Evolutionary conservation across 2,329 filamentous ascomycete genomes (phyloP), one percentile per base, ranked within the genome.

Genomic region (Rachicladosporium sp.): DNA sequence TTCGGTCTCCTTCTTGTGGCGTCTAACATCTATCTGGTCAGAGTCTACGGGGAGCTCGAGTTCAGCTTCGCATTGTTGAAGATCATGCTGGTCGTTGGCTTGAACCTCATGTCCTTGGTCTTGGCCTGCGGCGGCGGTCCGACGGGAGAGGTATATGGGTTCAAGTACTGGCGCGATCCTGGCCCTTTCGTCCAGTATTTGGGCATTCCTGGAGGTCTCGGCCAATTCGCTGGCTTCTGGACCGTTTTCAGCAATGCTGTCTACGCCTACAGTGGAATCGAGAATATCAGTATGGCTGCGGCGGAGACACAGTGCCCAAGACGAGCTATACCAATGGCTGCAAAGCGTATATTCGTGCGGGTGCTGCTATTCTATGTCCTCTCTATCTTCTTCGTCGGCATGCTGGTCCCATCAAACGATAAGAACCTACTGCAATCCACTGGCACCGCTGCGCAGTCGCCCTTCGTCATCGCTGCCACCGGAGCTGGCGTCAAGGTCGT

Each of bases 401-500:
- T 65, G 42, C 54, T 64, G 7, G 60, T 65, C 7, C 53, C 61
- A 3, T 58, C 57, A 34, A 58, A 64, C 37, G 61, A 65, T 10
- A 53, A 58, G 7, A 52, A 52, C 9, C 50, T 59, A 1, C 40
- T 41, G 0, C 33, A 30, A 12, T 23, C 34, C 33, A 43, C 47
- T 12, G 49, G 50, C 23, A 61, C 55, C 0, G 65, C 64, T 4
- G 53, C 52, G 8, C 59, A 62, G 6, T 72, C 68, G 4, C 71
- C 71, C 0, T 74, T 68, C 55, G 70, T 71, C 21, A 73, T 83
- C 46, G 72, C 73, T 11, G 74, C 76, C 45, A 60, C 71, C 41
- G 66, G 74, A 44, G 75, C 76, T 8, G 73, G 74, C 31, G 73
- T 83, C 36, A 53, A 57, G 1, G 71, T 70, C 1, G 68, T 82